Base-by-base conservation (phyloP, 2,329 filamentous ascomycete species). In the Scytalidium sp. region DNA sequence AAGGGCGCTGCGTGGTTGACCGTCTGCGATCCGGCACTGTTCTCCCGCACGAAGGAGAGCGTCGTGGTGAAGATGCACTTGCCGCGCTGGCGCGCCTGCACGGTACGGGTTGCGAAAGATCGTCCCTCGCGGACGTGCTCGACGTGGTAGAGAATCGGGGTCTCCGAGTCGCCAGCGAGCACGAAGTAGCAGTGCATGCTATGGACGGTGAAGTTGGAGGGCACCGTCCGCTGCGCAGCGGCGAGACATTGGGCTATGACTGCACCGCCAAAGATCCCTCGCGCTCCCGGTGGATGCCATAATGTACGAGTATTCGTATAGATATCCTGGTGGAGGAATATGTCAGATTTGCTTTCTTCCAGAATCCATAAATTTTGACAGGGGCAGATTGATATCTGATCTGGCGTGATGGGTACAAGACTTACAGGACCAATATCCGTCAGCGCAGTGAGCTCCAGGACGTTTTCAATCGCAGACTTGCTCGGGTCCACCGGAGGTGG, bases 171-270 rank as follows among this genome's bases (percentile, higher is more conserved):
- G 22, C 94, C 94, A 3, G 93, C 92, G 2, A 97, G 84, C 27
- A 99, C 85, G 69, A 99, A 99, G 75, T 97, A 99, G 80, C 94
- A 97, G 79, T 99, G 94, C 88, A 96, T 97, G 65, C 87, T 93
- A 75, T 99, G 94, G 45, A 94, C 84, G 52, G 85, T 81, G 70
- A 96, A 97, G 65, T 88, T 78, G 21, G 75, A 68, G 0, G 87
- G 86, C 2, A 99, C 89, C 8, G 94, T 99, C 64, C 84, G 83
- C 69, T 96, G 91, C 20, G 90, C 94, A 2, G 94, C 90, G 42
- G 88, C 81, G 21, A 97, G 85, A 63, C 82, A 92, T 76, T 97
- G 93, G 43, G 93, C 92, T 60, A 99, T 97, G 32, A 95, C 91
- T 50, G 88, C 85, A 57, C 92, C 92, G 66, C 94, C 94, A 64